Percentiles rank a stretch among this genome's conserved stretches.
phyloP scores from a whole-genome alignment of 148 eudicot species.

The Cornus florida region DNA sequence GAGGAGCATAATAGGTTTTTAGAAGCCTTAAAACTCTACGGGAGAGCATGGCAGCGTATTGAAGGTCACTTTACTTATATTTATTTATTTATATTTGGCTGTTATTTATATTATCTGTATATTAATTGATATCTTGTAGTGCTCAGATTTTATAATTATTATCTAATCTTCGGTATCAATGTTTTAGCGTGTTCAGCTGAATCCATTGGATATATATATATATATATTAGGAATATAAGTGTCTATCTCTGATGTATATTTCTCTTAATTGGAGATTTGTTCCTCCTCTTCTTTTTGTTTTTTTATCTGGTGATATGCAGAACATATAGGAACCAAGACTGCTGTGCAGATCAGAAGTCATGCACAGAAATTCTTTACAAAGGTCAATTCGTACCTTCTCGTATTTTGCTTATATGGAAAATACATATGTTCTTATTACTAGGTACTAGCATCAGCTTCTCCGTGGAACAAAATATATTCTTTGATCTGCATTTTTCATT shows the following conservation, averaged over 20 bases:
- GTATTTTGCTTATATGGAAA: conserved; percentile 16
- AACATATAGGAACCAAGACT: conserved; percentile 96
- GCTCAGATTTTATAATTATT: conserved; percentile 3
- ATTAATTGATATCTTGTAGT: conserved; percentile 5
- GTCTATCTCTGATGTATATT: background rate
- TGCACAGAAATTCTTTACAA: conserved; percentile 97
- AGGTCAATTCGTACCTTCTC: conserved; percentile 72
- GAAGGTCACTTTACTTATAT: conserved; percentile 55
- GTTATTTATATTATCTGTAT: background rate
- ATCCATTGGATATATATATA: conserved; percentile 10
- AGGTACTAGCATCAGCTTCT: background rate
- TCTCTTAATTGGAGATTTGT: conserved; percentile 38
- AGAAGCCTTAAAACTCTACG: conserved; percentile 94
- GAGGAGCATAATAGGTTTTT: conserved; percentile 95
- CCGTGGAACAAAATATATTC: background rate
- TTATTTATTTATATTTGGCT: background rate
- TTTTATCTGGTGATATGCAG: conserved; percentile 54
- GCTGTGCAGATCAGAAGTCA: conserved; percentile 99
- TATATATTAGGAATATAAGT: conserved; percentile 3
- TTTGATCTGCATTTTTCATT: background rate
- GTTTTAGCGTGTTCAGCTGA: conserved; percentile 10
- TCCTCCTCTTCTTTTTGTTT: conserved; percentile 33
- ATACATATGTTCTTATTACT: conserved; percentile 10
- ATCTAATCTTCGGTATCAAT: conserved; percentile 4
- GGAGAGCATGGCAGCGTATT: conserved; percentile 99